These are phyloP conservation scores for Hericium coralloides DNA, from an alignment of 768 basidiomycete species.

Conservation along the genomic window DNA sequence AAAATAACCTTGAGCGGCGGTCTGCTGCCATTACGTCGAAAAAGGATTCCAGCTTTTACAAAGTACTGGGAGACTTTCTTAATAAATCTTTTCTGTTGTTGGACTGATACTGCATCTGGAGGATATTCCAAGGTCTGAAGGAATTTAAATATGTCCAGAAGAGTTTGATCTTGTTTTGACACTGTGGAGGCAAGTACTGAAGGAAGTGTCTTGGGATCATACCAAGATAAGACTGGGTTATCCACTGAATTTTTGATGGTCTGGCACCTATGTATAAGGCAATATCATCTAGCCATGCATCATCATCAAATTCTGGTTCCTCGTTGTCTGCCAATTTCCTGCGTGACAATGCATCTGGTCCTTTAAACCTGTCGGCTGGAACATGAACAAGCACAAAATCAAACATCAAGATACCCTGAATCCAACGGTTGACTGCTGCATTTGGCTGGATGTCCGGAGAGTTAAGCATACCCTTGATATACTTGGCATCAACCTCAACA, in stretches of 20 bases:
- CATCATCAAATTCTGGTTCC: background rate
- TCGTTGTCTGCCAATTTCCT: background rate
- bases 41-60: background rate
- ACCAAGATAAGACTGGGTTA: too few species aligned
- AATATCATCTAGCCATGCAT: too few species aligned
- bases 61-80: background rate
- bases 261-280: too few species aligned
- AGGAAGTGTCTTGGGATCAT: background rate
- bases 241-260: too few species aligned
- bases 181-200: background rate
- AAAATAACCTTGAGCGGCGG: background rate
- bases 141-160: background rate
- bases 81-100: background rate
- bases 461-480: slow-evolving; percentile 26
- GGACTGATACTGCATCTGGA: background rate
- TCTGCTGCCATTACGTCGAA: background rate
- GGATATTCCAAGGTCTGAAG: background rate
- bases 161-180: background rate
- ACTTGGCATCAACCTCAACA: slow-evolving; percentile 29
- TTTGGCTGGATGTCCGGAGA: slow-evolving; percentile 30
- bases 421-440: slow-evolving; percentile 32
- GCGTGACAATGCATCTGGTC: slow-evolving; percentile 25
- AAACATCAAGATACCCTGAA: slow-evolving; percentile 29
- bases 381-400: slow-evolving; percentile 29
- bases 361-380: slow-evolving; percentile 14